Evolutionary conservation across 2,329 filamentous ascomycete species (phyloP), one percentile per base, ranked within the genome.

Genomic region (Chrysosporium queenslandicum): DNA sequence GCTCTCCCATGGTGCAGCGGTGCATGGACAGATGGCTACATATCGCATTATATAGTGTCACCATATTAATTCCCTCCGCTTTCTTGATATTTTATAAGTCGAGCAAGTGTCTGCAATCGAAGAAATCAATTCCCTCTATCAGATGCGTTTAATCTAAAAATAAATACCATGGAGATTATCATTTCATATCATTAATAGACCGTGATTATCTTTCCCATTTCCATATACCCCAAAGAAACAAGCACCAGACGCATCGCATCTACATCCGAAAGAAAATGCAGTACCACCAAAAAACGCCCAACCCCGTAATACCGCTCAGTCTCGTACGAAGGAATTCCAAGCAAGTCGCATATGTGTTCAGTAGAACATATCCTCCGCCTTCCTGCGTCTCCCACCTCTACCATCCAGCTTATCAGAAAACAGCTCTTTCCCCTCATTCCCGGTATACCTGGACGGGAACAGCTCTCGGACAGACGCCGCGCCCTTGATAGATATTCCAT

Each of bases 321-420:
- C 4, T 14, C 12, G n/a, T 6, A 34, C 16, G 4, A 18, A 37
- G 14, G 18, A 37, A 18, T 37, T 4, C 5, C 9, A 37, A 37
- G 4, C 4, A n/a, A n/a, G n/a, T n/a, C n/a, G n/a, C n/a, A n/a
- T 34, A 14, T 14, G 1, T 27, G 18, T 40, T 77, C 66, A 88
- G 56, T 76, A 74, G 64, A 88, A 90, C 57, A 86, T 72, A 68
- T 90, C 86, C 60, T 87, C 83, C 0, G 86, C 86, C 62, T 74
- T 81, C 60, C 83, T 79, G 58, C 86, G 77, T 56, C 73, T 75
- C 54, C 75, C 74, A 12, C 77, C 74, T 56, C 81, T 73, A 1
- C 78, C 79, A 50, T 80, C 77, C 23, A 81, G 62, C 56, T 72
- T 80, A 54, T 81, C 77, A 1, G 77, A 75, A 60, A 88, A 86